Conservation (phyloP, 192 early-diverging fungal species). For the Helicostylum pulchrum region DNA sequence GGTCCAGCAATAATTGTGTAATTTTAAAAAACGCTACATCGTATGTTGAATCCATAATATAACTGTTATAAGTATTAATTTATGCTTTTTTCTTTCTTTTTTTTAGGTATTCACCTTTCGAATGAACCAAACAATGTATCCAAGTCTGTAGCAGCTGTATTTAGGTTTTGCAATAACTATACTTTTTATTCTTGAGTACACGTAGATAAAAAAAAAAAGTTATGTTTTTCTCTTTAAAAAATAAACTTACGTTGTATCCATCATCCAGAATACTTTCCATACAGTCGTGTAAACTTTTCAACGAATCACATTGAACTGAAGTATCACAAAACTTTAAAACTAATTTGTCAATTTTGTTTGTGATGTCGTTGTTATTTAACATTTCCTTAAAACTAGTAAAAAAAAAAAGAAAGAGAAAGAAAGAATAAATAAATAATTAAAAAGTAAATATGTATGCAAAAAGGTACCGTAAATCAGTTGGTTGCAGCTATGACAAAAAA, state of each 20-base stretch:
- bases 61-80: slow-evolving; percentile 20
- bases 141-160: background rate
- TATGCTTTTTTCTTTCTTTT: background rate
- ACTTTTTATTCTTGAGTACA: too few relatives aligned
- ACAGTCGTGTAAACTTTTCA: slow-evolving; percentile 4
- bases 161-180: background rate
- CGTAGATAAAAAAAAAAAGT: too few relatives aligned
- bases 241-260: slow-evolving; percentile 4
- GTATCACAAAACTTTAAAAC: slow-evolving; percentile 7
- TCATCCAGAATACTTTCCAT: slow-evolving; percentile 3
- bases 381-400: background rate
- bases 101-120: background rate
- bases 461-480: background rate
- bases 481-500: background rate
- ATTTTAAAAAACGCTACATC: slow-evolving; percentile 54
- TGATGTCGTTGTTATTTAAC: background rate
- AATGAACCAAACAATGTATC: background rate
- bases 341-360: background rate
- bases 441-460: background rate
- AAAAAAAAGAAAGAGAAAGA: background rate
- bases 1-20: slow-evolving; percentile 33
- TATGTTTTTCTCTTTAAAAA: background rate
- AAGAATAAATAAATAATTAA: background rate
- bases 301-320: slow-evolving; percentile 3
- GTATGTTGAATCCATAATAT: slow-evolving; percentile 54